Evolutionary conservation across 805 yeast genomes (phyloP), one percentile per base, ranked within the genome.

Genomic region (Pichia scutulata): DNA sequence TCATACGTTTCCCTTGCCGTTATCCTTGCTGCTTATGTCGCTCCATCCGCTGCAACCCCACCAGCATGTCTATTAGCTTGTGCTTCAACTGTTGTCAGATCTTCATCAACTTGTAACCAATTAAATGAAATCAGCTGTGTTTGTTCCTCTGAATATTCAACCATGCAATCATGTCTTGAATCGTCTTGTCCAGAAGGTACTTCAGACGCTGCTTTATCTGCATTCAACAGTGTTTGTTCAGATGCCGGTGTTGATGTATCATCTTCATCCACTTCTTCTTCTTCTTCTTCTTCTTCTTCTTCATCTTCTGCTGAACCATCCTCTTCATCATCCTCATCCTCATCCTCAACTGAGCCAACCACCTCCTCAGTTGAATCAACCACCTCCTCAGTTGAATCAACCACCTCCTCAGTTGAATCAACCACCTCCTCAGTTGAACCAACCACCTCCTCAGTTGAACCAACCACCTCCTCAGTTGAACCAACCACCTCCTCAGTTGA

Each of bases 21-120:
- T 22, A 53, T 73, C 52, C 72, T 75, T 47, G 66, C 76, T 28
- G 61, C 66, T 8, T 65, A 69, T 53, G 59, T 73, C 51, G 63
- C 66, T 37, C 70, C 77, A 23, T 61, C 73, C 30, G 75, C 76
- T 28, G 77, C 80, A 43, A 74, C 92, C 50, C 93, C 96, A 47
- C 96, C 97, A 53, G 96, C 97, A 39, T 89, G 96, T 74, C 71
- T 89, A 57, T 74, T 89, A 66, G 95, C 96, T 40, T 89, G 96
- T 78, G 92, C 86, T 52, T 77, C 88, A 51, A 75, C 79, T 61
- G 90, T 85, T 50, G 73, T 76, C 55, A 77, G 77, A 65, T 54
- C 59, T 7, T 74, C 81, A 16, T 68, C 78, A 41, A 53, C 70
- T 44, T 86, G 93, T 69, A 58, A 70, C 52, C 72, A 81, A 51